These are phyloP conservation scores for Schizochytrium sp. DNA, from an alignment of 108 stramenopile species.

Conservation along the genomic window DNA sequence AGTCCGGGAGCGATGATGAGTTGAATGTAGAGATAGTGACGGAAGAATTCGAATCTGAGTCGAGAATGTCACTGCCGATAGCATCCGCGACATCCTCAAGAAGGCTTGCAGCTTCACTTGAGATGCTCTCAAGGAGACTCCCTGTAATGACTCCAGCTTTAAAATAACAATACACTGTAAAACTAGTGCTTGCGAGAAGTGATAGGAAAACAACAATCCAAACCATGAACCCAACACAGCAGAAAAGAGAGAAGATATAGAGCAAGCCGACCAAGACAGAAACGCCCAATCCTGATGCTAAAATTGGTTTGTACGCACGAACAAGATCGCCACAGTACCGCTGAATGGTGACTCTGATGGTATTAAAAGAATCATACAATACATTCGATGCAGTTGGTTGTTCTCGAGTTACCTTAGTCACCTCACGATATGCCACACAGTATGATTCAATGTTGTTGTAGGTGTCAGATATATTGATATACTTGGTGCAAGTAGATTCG, in stretches of 20 bases:
- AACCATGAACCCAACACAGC: slow-evolving; percentile 58
- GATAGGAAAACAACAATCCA: slow-evolving; percentile 33
- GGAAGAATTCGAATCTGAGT: background rate
- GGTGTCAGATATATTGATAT: background rate
- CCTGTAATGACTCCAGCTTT: slow-evolving; percentile 29
- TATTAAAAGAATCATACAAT: slow-evolving; percentile 39
- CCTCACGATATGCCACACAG: slow-evolving; percentile 38
- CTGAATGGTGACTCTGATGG: slow-evolving; percentile 18
- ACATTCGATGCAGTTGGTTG: slow-evolving; percentile 51
- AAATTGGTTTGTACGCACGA: slow-evolving; percentile 46
- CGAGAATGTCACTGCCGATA: slow-evolving; percentile 9
- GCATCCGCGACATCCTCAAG: slow-evolving; percentile 4
- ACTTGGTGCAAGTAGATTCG: slow-evolving; percentile 46
- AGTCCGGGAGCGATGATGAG: background rate
- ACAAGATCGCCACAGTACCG: slow-evolving; percentile 4
- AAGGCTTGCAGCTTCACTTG: background rate
- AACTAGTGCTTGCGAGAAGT: background rate
- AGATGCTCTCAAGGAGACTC: background rate
- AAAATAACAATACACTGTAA: slow-evolving; percentile 35
- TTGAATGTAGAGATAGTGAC: background rate
- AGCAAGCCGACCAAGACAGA: slow-evolving; percentile 31
- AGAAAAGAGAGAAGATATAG: slow-evolving; percentile 53
- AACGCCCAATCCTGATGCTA: slow-evolving; percentile 33
- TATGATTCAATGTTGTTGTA: background rate
- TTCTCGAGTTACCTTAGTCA: slow-evolving; percentile 41